phyloP scores from a whole-genome alignment of 2,329 filamentous ascomycete species.

The Paraphaeosphaeria minitans region DNA sequence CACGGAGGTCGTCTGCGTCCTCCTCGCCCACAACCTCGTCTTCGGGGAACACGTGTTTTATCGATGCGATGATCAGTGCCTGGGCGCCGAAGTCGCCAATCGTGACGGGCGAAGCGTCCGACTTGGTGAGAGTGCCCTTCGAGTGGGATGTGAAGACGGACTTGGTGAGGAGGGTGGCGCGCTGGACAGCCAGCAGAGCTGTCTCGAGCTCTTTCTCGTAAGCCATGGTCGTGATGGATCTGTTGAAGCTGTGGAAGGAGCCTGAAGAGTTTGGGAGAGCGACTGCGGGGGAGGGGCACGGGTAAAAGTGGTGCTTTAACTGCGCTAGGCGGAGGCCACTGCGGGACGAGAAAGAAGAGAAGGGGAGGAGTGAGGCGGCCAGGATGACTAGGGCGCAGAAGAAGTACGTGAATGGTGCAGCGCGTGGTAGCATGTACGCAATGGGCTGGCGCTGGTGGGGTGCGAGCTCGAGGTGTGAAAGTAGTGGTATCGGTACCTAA shows the following conservation, averaged over 20 bases:
- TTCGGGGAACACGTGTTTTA: conserved; percentile 85
- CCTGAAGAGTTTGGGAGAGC: conserved; percentile 18
- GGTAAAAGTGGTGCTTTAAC: conserved; percentile 37
- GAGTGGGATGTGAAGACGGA: conserved; percentile 84
- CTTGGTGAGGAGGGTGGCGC: conserved; percentile 76
- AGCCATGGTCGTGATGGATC: conserved; percentile 41
- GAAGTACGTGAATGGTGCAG: conserved; percentile 37
- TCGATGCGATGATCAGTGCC: conserved; percentile 89
- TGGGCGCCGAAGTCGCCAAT: conserved; percentile 98
- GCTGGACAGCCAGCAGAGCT: conserved; percentile 86
- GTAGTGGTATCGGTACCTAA: too few species aligned
- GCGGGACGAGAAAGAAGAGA: conserved; percentile 35
- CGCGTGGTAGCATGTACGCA: conserved; percentile 29
- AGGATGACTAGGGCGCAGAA: conserved; percentile 40
- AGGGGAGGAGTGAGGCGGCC: conserved; percentile 36
- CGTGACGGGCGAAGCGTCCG: conserved; percentile 94
- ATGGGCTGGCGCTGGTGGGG: conserved; percentile 24
- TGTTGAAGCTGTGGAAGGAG: conserved; percentile 18
- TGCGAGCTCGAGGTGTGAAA: conserved; percentile 3
- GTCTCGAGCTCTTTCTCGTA: conserved; percentile 82
- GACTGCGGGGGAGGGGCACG: conserved; percentile 32
- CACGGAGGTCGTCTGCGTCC: conserved; percentile 79
- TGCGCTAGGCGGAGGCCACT: conserved; percentile 35
- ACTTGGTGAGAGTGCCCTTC: conserved; percentile 92
- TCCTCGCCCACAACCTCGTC: conserved; percentile 96